These are phyloP conservation scores for Recurvomyces mirabilis DNA, from an alignment of 495 filamentous ascomycete genomes.

Conservation along the genomic window DNA sequence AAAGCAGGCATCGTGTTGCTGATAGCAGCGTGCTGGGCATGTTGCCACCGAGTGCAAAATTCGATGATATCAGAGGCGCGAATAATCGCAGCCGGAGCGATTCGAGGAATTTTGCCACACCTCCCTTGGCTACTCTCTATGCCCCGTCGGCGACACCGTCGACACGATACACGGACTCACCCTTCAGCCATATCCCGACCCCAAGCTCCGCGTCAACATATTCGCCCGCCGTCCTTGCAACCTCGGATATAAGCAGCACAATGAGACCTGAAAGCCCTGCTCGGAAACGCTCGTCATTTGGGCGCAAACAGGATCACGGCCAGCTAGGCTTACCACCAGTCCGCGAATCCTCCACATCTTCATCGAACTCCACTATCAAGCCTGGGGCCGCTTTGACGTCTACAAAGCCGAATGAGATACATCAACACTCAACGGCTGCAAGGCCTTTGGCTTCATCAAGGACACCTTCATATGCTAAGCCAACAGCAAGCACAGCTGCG, in stretches of 20 bases:
- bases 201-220: slow-evolving; percentile 96
- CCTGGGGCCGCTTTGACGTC: slow-evolving; percentile 4
- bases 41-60: slow-evolving; percentile 22
- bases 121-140: slow-evolving; percentile 19
- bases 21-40: slow-evolving; percentile 30
- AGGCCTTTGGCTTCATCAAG: background rate
- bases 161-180: slow-evolving; percentile 88
- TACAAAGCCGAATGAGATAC: slow-evolving; percentile 5
- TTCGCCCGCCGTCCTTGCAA: slow-evolving; percentile 62
- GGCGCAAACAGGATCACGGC: too few species aligned
- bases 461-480: background rate
- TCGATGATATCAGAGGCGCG: background rate
- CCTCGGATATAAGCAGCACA: slow-evolving; percentile 45
- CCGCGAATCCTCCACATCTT: slow-evolving; percentile 43
- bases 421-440: slow-evolving; percentile 1
- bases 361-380: slow-evolving; percentile 31
- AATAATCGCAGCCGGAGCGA: background rate
- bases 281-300: too few species aligned
- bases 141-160: slow-evolving; percentile 55
- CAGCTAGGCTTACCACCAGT: slow-evolving; percentile 50
- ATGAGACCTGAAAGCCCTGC: slow-evolving; percentile 8
- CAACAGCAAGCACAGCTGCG: slow-evolving; percentile 4
- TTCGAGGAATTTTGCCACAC: slow-evolving; percentile 3
- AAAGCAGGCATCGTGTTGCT: slow-evolving; percentile 20
- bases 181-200: slow-evolving; percentile 85